Base-by-base conservation (phyloP, 2,329 filamentous ascomycete genomes). In the Aureobasidium musti region DNA sequence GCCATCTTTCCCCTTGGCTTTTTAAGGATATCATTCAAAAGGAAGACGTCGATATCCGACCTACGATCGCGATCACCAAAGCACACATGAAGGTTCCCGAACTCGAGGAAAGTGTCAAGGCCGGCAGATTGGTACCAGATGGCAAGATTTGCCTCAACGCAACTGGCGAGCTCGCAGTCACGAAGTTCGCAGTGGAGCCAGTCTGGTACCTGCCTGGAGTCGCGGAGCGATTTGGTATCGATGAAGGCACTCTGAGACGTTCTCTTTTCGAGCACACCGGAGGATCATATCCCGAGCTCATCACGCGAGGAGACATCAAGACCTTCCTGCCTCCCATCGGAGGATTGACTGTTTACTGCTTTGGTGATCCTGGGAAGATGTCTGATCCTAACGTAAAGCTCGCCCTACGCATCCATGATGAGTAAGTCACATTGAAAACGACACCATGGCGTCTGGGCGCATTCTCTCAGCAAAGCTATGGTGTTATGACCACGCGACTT, bases 71-170 rank as follows among this genome's bases (percentile, higher is more conserved):
- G 17, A 87, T 97, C 61, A 97, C 93, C 0, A 91, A 90, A 73
- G 93, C 93, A 33, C 92, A 96, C 74, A 97, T 97, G 93, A 95
- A 91, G 81, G 82, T 98, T n/a, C 92, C 95, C 0, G 95, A 99
- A 77, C 86, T 99, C 49, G 92, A 94, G 72, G 89, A 96, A 35
- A 95, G 91, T 71, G 92, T 99, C 3, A 87, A 85, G 67, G 84
- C 85, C 56, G 94, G 94, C 4, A 85, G 92, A 70, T 82, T 98
- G 1, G 80, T 84, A 7, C 85, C 86, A 0, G 95, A 99, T 76
- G 94, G 95, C 61, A 95, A 93, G 75, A 92, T 98, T 52, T 94
- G 92, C 74, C 78, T 98, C 63, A 97, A 97, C 74, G 83, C 87
- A n/a, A 80, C 81, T 2, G 95, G 95, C 65, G 95, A 98, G 76